A percentile compares a stretch with the other conserved stretches of the same genome.
Conservation (phyloP, 805 yeast species). For the Wickerhamomyces alni region DNA sequence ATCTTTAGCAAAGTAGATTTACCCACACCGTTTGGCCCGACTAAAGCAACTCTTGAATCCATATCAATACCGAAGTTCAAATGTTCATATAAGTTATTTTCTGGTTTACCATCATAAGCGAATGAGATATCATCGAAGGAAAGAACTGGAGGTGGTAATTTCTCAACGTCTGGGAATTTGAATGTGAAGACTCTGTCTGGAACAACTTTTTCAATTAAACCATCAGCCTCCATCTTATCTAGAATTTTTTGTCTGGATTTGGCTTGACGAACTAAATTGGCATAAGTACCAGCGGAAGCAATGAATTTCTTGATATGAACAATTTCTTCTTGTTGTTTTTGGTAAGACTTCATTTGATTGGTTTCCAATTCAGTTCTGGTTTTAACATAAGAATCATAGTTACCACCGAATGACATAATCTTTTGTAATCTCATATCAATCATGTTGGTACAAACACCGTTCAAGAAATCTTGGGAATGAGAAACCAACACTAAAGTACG, state of each 20-base stretch:
- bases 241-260: conserved; percentile 98
- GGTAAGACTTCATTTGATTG: conserved; percentile 96
- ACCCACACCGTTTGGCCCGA: conserved; percentile 99
- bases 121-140: conserved; percentile 94
- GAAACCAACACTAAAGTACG: conserved; percentile 91
- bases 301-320: conserved; percentile 97
- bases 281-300: conserved; percentile 99
- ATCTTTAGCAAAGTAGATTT: conserved; percentile 92
- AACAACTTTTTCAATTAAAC: conserved; percentile 86
- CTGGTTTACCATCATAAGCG: conserved; percentile 77
- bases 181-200: conserved; percentile 92
- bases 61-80: conserved; percentile 97
- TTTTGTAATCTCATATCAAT: conserved; percentile 89
- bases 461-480: conserved; percentile 98
- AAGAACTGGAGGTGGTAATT: conserved; percentile 97
- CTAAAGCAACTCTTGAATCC: conserved; percentile 97
- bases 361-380: conserved; percentile 91
- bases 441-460: conserved; percentile 98
- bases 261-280: conserved; percentile 97
- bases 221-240: conserved; percentile 99
- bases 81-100: conserved; percentile 83
- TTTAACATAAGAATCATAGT: conserved; percentile 94
- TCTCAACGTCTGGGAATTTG: conserved; percentile 91
- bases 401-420: conserved; percentile 86
- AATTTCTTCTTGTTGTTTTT: conserved; percentile 97